Conservation (phyloP, 1,284 basidiomycete genomes). For the Ganoderma multipileum region DNA sequence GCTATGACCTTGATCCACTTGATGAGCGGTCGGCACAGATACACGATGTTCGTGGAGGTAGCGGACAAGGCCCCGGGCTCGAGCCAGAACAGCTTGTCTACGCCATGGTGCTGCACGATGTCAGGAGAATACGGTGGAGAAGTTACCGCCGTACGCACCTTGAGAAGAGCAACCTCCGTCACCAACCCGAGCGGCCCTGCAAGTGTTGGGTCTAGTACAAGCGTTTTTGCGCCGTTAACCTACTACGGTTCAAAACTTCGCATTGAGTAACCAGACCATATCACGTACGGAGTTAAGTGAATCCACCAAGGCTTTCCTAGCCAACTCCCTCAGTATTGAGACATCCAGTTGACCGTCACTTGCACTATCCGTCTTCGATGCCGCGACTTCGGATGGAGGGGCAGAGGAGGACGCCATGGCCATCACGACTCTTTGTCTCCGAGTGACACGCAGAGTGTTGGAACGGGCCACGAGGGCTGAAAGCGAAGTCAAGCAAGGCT, state of each 20-base stretch:
- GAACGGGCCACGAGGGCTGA: neutral
- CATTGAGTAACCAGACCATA: conserved; percentile 33
- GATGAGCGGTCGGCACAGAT: conserved; percentile 90
- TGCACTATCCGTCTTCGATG: conserved; percentile 34
- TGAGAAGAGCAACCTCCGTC: conserved; percentile 90
- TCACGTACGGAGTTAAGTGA: conserved; percentile 76
- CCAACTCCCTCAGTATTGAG: conserved; percentile 76
- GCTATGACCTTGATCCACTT: conserved; percentile 90
- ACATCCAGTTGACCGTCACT: conserved; percentile 65
- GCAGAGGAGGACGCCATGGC: conserved; percentile 38
- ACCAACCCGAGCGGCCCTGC: conserved; percentile 94
- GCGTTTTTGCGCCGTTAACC: conserved; percentile 95
- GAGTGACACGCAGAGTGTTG: neutral
- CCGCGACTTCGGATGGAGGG: conserved; percentile 35
- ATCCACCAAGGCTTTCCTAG: conserved; percentile 79
- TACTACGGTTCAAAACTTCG: conserved; percentile 38
- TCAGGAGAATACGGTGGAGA: neutral
- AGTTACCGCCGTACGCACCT: conserved; percentile 59
- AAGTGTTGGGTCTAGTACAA: conserved; percentile 88
- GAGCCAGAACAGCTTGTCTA: conserved; percentile 99
- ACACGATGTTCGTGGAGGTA: conserved; percentile 90
- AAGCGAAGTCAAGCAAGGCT: neutral
- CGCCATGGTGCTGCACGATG: conserved; percentile 85
- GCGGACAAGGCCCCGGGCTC: conserved; percentile 87
- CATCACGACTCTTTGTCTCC: neutral